These are phyloP conservation scores for Echria macrotheca DNA, from an alignment of 495 filamentous ascomycete genomes.

Conservation along the genomic window DNA sequence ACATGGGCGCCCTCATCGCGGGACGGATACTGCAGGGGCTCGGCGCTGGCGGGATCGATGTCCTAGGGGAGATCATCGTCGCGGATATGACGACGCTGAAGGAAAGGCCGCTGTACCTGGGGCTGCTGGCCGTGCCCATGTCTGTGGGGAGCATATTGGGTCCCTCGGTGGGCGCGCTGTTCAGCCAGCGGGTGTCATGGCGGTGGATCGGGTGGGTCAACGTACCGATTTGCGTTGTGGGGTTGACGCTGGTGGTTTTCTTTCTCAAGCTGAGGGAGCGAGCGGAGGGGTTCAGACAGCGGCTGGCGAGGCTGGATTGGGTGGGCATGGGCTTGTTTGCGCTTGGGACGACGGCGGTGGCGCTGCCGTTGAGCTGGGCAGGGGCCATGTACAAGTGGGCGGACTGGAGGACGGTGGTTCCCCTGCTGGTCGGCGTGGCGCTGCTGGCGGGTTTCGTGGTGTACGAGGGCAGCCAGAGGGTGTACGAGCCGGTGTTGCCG, in stretches of 20 bases:
- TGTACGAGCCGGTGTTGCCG: constrained; percentile 29
- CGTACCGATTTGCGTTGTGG: constrained; percentile 27
- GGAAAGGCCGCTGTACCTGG: constrained; percentile 36
- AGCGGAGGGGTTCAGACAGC: constrained; percentile 15
- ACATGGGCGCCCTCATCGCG: constrained; percentile 61
- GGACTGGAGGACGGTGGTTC: constrained; percentile 34
- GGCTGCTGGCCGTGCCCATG: constrained; percentile 31
- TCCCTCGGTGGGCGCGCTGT: constrained; percentile 31
- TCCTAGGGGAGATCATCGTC: constrained; percentile 68
- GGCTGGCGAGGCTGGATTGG: constrained; percentile 38
- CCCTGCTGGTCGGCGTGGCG: constrained; percentile 32
- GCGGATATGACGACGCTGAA: constrained; percentile 47
- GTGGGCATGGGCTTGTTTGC: constrained; percentile 39
- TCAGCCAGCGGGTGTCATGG: constrained; percentile 32
- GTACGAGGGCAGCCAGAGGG: constrained; percentile 31
- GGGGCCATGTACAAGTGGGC: constrained; percentile 38
- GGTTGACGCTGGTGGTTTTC: constrained; percentile 21
- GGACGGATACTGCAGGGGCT: constrained; percentile 68
- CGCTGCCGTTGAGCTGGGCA: constrained; percentile 40
- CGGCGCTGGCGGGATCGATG: constrained; percentile 67
- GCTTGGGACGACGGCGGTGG: constrained; percentile 26
- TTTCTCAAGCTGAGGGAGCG: constrained; percentile 30
- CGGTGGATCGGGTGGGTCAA: constrained; percentile 44
- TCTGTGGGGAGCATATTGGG: constrained; percentile 32
- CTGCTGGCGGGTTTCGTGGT: constrained; percentile 29